phyloP scores from a whole-genome alignment of 2,329 filamentous ascomycete species.

The Hymenoscyphus linearis region DNA sequence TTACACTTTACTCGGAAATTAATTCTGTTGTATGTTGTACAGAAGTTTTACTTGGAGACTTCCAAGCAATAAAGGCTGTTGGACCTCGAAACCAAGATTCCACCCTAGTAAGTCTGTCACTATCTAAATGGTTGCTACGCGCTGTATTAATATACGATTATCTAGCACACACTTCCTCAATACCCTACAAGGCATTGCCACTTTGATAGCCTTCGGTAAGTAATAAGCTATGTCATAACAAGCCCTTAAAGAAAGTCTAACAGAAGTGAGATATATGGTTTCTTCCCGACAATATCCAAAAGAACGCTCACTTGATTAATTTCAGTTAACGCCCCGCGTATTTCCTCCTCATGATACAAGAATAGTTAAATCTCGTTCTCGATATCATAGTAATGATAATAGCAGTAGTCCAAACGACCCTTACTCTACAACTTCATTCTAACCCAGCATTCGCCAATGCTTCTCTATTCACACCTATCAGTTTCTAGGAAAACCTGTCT shows the following conservation, averaged over 20 bases:
- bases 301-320: slow-evolving; percentile 44
- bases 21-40: slow-evolving; percentile 25
- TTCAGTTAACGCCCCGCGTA: slow-evolving; percentile 52
- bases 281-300: slow-evolving; percentile 34
- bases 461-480: slow-evolving; percentile 36
- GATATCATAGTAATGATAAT: slow-evolving; percentile 37
- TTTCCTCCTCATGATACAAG: slow-evolving; percentile 50
- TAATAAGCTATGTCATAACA: not conserved
- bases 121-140: not conserved
- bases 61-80: slow-evolving; percentile 42
- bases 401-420: slow-evolving; percentile 21
- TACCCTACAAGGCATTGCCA: slow-evolving; percentile 7
- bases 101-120: slow-evolving; percentile 32
- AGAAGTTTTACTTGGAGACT: slow-evolving; percentile 41
- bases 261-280: not conserved
- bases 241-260: no score
- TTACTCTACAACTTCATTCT: slow-evolving; percentile 8
- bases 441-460: slow-evolving; percentile 3
- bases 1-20: slow-evolving; percentile 36
- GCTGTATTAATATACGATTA: not conserved
- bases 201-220: slow-evolving; percentile 10
- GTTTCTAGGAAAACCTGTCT: slow-evolving; percentile 33
- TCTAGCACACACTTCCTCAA: slow-evolving; percentile 12
- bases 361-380: slow-evolving; percentile 47
- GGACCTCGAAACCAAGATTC: slow-evolving; percentile 39